Conservation (phyloP, 2,329 filamentous ascomycete genomes). For the Akanthomyces muscarius region DNA sequence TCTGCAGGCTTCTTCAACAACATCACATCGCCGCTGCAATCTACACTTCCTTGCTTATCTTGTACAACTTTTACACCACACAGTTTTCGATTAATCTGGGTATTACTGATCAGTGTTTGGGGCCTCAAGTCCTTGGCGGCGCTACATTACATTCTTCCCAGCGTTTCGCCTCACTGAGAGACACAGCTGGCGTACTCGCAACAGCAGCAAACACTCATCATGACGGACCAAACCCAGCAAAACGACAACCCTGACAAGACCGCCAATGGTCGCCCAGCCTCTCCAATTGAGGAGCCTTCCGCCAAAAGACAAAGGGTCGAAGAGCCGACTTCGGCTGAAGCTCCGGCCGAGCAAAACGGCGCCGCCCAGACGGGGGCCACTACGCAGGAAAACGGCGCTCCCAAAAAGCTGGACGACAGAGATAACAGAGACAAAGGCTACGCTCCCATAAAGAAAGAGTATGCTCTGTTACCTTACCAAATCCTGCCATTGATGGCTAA, state of each 20-base stretch:
- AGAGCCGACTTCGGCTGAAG: constrained; percentile 22
- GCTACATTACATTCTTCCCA: not conserved
- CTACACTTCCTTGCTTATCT: not conserved
- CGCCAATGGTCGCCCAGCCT: not conserved
- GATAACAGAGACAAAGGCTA: constrained; percentile 45
- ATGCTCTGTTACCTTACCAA: constrained; percentile 21
- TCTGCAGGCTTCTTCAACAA: constrained; percentile 6
- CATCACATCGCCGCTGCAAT: not conserved
- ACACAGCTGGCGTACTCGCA: not conserved
- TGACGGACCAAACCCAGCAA: constrained; percentile 25
- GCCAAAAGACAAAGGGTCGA: constrained; percentile 59
- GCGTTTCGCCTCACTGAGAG: not conserved
- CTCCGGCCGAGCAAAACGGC: not conserved
- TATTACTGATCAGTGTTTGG: not conserved
- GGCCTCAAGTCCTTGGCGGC: not conserved
- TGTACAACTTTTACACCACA: not conserved
- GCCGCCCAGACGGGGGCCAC: constrained; percentile 10
- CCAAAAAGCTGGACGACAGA: constrained; percentile 21
- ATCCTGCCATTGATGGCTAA: not conserved
- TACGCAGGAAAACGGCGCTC: constrained; percentile 21
- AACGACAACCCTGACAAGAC: constrained; percentile 6
- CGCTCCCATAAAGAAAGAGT: constrained; percentile 72
- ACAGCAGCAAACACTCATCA: constrained; percentile 16
- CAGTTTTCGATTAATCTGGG: not conserved
- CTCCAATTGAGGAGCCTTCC: constrained; percentile 37